Evolutionary conservation across 1,139 yeast genomes (phyloP).

Genomic region (Blastobotrys proliferans): DNA sequence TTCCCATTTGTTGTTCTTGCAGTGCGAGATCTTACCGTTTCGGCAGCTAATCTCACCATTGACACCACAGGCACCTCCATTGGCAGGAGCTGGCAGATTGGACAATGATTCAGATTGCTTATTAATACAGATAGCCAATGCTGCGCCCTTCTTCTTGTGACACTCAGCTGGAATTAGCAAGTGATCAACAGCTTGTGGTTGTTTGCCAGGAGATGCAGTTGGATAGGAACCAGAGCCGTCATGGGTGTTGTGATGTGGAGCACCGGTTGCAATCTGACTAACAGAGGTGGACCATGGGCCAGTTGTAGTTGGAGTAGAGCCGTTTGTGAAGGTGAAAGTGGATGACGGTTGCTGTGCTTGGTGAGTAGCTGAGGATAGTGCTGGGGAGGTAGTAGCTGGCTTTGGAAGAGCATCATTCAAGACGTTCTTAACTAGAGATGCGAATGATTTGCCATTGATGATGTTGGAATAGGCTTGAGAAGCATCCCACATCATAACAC

Average conservation of each 20-base stretch:
- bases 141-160: conserved; percentile 13
- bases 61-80: conserved; percentile 17
- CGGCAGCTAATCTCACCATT: conserved; percentile 50
- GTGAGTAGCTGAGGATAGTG: conserved; percentile 9
- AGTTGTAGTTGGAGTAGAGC: conserved; percentile 9
- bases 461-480: conserved; percentile 64
- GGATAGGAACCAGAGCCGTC: conserved; percentile 16
- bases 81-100: conserved; percentile 17
- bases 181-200: conserved; percentile 4
- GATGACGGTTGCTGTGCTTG: too few relatives aligned
- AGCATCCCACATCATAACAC: conserved; percentile 90
- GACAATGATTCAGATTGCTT: conserved; percentile 3
- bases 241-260: too few relatives aligned
- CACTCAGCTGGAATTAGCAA: conserved; percentile 7
- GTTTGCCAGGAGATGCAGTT: conserved; percentile 20
- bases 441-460: conserved; percentile 39
- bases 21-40: conserved; percentile 49
- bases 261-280: too few relatives aligned
- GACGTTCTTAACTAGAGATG: conserved; percentile 42
- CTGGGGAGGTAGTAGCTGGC: conserved; percentile 14
- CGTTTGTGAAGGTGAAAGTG: too few relatives aligned
- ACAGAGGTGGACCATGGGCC: conserved; percentile 1
- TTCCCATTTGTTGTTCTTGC: conserved; percentile 55
- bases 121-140: conserved; percentile 15
- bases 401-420: conserved; percentile 19